Conservation (phyloP, 2,329 filamentous ascomycete genomes). For the Neonectria faginata region DNA sequence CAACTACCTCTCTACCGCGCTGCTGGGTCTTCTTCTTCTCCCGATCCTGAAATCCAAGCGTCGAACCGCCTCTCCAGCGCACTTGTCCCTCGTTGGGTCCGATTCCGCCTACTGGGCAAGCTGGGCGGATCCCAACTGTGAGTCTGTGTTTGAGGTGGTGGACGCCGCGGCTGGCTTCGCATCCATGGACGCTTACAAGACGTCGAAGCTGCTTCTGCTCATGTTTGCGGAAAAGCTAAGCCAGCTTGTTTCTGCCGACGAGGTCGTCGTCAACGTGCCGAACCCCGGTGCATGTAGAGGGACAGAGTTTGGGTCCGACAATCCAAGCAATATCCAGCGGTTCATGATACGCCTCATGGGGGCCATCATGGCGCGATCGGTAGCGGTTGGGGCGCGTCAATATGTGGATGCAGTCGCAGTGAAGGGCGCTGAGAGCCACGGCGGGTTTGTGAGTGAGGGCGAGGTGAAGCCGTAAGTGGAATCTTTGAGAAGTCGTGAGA, state of each 20-base stretch:
- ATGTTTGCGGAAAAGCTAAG: slow-evolving; percentile 53
- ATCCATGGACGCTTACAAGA: slow-evolving; percentile 30
- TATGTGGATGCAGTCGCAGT: slow-evolving; percentile 41
- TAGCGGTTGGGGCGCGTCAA: slow-evolving; percentile 34
- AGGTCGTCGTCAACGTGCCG: slow-evolving; percentile 60
- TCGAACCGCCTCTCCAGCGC: slow-evolving; percentile 31
- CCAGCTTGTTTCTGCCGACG: slow-evolving; percentile 52
- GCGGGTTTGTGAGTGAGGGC: slow-evolving; percentile 43
- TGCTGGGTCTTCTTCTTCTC: slow-evolving; percentile 50
- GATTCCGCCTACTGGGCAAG: slow-evolving; percentile 47
- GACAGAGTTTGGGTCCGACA: slow-evolving; percentile 55
- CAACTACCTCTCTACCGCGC: slow-evolving; percentile 53
- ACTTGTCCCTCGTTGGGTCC: slow-evolving; percentile 48
- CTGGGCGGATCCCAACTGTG: slow-evolving; percentile 39
- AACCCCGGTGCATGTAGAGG: slow-evolving; percentile 60
- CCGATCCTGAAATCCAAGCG: slow-evolving; percentile 48
- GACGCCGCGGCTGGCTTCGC: slow-evolving; percentile 37
- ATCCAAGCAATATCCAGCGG: slow-evolving; percentile 28
- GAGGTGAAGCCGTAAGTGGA: slow-evolving; percentile 42
- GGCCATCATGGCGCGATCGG: slow-evolving; percentile 28
- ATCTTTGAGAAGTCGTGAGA: no score
- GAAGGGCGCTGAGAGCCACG: slow-evolving; percentile 41
- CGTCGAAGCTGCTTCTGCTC: slow-evolving; percentile 50
- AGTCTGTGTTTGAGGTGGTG: slow-evolving; percentile 37
- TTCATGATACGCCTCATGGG: slow-evolving; percentile 29